These are phyloP conservation scores for Calocera cornea DNA, from an alignment of 768 basidiomycete genomes.

Conservation along the genomic window DNA sequence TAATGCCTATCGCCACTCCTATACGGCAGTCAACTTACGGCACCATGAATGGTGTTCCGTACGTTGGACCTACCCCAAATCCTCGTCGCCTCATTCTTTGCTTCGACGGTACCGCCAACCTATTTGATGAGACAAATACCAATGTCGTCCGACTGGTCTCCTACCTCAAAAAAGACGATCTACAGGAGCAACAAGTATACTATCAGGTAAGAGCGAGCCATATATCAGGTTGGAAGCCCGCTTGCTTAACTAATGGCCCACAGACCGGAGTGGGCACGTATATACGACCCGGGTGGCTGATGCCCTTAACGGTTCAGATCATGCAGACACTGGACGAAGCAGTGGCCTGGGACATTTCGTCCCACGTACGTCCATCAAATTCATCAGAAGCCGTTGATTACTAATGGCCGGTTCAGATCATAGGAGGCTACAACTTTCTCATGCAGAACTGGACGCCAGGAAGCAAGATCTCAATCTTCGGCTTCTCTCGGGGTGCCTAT, in stretches of 20 bases:
- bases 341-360: conserved; percentile 13
- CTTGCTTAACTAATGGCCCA: neutral
- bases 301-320: conserved; percentile 4
- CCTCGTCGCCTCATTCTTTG: conserved; percentile 12
- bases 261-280: conserved; percentile 3
- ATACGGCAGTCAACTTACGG: neutral
- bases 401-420: conserved; percentile 5
- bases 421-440: conserved; percentile 57
- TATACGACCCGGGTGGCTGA: conserved; percentile 7
- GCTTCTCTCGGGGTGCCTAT: conserved; percentile 26
- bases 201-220: conserved; percentile 21
- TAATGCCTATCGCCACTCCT: neutral
- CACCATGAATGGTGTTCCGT: conserved; percentile 1
- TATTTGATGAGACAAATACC: conserved; percentile 13
- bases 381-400: neutral
- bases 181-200: conserved; percentile 19
- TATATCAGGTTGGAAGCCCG: neutral
- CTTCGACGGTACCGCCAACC: conserved; percentile 15
- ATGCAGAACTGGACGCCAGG: conserved; percentile 64
- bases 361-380: conserved; percentile 8
- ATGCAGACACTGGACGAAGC: conserved; percentile 9
- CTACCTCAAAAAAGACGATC: conserved; percentile 21
- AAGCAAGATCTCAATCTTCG: conserved; percentile 26
- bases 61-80: neutral
- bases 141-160: conserved; percentile 22